Evolutionary conservation across 805 yeast species (phyloP).

Genomic region (Wickerhamomyces mucosus): DNA sequence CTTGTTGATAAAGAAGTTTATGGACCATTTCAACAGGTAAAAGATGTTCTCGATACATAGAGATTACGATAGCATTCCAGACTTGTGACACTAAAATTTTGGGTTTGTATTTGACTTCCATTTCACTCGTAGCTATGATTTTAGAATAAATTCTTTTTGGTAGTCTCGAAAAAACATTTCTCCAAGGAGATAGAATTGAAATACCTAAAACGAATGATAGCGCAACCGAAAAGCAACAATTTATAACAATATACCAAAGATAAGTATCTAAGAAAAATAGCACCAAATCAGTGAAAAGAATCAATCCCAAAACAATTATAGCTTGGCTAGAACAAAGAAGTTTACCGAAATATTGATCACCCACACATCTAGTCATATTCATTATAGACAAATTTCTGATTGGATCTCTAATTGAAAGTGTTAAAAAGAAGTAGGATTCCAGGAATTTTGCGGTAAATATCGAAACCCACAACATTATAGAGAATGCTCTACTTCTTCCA

Average conservation of each 20-base stretch:
- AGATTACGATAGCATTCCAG: slow-evolving; percentile 79
- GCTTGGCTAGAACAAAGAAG: slow-evolving; percentile 51
- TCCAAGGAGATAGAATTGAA: slow-evolving; percentile 85
- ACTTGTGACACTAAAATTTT: slow-evolving; percentile 55
- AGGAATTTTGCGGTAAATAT: slow-evolving; percentile 59
- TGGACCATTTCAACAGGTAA: slow-evolving; percentile 66
- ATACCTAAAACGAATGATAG: slow-evolving; percentile 70
- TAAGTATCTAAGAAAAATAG: slow-evolving; percentile 76
- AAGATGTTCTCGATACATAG: slow-evolving; percentile 77
- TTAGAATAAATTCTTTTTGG: slow-evolving; percentile 74
- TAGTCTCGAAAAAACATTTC: slow-evolving; percentile 63
- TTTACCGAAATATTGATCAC: slow-evolving; percentile 47
- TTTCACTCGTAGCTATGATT: slow-evolving; percentile 34
- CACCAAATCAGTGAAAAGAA: slow-evolving; percentile 53
- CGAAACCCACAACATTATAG: slow-evolving; percentile 57
- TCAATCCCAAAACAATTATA: slow-evolving; percentile 39
- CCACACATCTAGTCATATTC: slow-evolving; percentile 50
- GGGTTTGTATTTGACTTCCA: slow-evolving; percentile 32
- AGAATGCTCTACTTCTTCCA: slow-evolving; percentile 49
- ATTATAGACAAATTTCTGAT: slow-evolving; percentile 56
- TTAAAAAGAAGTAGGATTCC: slow-evolving; percentile 74
- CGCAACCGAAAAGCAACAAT: slow-evolving; percentile 60
- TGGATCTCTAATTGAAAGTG: slow-evolving; percentile 67
- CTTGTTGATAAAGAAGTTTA: slow-evolving; percentile 44
- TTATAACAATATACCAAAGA: slow-evolving; percentile 79